Percentiles rank a stretch among this genome's conserved stretches.
phyloP scores from a whole-genome alignment of 257 asterid genomes.

The Thymus mandschuricus region DNA sequence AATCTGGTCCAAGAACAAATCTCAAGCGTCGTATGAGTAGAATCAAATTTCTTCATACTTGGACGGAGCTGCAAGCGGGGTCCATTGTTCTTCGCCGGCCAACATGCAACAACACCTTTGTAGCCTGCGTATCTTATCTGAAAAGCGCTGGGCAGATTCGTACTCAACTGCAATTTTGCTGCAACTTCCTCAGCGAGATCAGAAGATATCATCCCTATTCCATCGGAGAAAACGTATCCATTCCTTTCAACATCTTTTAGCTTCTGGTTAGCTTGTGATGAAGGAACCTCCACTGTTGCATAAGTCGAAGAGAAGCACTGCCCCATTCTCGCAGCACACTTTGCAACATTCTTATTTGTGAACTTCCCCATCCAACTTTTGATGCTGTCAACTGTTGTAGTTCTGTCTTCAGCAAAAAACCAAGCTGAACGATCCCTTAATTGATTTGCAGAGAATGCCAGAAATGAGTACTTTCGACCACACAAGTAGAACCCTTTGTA shows the following conservation, averaged over 20 bases:
- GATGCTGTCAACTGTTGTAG: constrained; percentile 43
- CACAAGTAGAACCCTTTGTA: constrained; percentile 67
- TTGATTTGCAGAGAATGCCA: constrained; percentile 91
- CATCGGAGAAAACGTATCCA: constrained; percentile 76
- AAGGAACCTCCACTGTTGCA: constrained; percentile 79
- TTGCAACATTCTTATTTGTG: constrained; percentile 62
- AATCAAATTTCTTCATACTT: constrained; percentile 83
- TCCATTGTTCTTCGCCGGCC: constrained; percentile 58
- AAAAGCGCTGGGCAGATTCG: constrained; percentile 77
- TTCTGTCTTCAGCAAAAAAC: constrained; percentile 80
- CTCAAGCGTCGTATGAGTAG: constrained; percentile 77
- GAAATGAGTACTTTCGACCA: constrained; percentile 71
- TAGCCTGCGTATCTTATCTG: constrained; percentile 88
- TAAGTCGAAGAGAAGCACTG: constrained; percentile 95
- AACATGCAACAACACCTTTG: constrained; percentile 89
- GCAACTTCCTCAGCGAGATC: constrained; percentile 86
- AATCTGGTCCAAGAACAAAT: constrained; percentile 92
- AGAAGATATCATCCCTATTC: constrained; percentile 74
- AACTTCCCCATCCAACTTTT: constrained; percentile 89
- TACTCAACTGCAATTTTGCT: constrained; percentile 56
- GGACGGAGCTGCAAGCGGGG: constrained; percentile 55
- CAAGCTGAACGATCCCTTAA: constrained; percentile 91
- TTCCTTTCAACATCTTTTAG: constrained; percentile 68
- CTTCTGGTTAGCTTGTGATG: constrained; percentile 38
- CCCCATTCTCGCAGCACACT: constrained; percentile 96